Conservation (phyloP, 73 alveolate species). For the Tetrahymena elliotti region DNA sequence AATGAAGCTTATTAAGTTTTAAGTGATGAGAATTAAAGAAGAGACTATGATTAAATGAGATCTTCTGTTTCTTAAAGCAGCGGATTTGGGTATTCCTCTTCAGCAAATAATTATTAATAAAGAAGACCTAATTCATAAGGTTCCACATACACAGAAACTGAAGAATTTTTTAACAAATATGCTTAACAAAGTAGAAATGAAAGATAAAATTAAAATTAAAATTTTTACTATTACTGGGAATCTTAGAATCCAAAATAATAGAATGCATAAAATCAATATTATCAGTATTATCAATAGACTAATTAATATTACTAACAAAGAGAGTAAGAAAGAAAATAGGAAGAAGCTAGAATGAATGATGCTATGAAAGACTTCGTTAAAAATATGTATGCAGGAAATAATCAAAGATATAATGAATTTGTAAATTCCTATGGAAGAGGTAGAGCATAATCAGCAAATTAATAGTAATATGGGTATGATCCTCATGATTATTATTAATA, state of each 20-base stretch:
- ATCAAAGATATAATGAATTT: neutral
- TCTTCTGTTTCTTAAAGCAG: neutral
- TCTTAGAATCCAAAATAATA: neutral
- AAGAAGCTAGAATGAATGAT: neutral
- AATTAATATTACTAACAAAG: neutral
- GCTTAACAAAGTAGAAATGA: neutral
- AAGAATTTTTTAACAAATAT: neutral
- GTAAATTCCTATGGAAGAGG: neutral
- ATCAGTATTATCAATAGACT: neutral
- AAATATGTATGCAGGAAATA: neutral
- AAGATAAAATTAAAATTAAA: neutral
- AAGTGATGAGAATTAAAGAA: conserved; percentile 13
- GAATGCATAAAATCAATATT: neutral
- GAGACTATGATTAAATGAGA: conserved; percentile 28
- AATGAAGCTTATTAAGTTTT: conserved; percentile 37
- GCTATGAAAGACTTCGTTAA: neutral
- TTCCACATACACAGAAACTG: neutral
- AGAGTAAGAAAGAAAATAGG: neutral
- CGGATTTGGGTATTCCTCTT: neutral
- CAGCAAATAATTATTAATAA: neutral
- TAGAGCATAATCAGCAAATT: neutral
- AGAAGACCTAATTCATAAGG: neutral
- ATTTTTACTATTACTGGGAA: neutral
- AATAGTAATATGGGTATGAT: neutral
- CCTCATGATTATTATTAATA: neutral